Evolutionary conservation across 257 asterid species (phyloP), one percentile per base, ranked within the genome.

Genomic region (Primulina eburnea): DNA sequence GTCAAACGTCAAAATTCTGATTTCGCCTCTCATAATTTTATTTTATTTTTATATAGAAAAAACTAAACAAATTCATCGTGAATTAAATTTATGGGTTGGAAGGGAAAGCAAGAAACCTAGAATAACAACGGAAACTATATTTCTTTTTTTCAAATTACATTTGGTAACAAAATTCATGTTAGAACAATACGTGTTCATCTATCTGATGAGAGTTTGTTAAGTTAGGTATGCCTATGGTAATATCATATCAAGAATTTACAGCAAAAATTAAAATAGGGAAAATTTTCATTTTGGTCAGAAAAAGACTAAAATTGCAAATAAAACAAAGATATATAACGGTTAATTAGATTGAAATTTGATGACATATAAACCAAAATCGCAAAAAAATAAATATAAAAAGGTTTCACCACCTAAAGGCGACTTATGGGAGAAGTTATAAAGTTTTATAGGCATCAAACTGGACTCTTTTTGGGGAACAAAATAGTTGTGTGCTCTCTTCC

Each of bases 391-490:
- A 24, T 24, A 24, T 24, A 24, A 24, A 24, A 24, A 24, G 1
- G 26, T 24, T 24, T 24, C 26, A 24, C 0, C 1, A 17, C n/a
- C 64, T 32, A 32, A 67, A 65, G 62, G 47, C 37, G 28, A n/a
- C 65, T 55, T 70, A 57, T 72, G 71, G 62, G 33, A 66, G 28
- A 67, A 64, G 73, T 53, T 47, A 62, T 28, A 62, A 34, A 71
- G 73, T 75, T 76, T 68, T 73, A 60, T 32, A 61, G 76, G 84
- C 84, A 76, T 70, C 73, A 79, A 80, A 73, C 73, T 77, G 77
- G 79, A 82, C 78, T 64, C 84, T 77, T 83, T 76, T 62, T 62
- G 68, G 90, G 90, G 85, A 77, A 78, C 94, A 81, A 74, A 53
- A 72, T 69, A 63, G 72, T 72, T 71, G 80, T 76, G 75, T 81